Evolutionary conservation across 2,329 filamentous ascomycete species (phyloP).

Genomic region (Didymella keratinophila): DNA sequence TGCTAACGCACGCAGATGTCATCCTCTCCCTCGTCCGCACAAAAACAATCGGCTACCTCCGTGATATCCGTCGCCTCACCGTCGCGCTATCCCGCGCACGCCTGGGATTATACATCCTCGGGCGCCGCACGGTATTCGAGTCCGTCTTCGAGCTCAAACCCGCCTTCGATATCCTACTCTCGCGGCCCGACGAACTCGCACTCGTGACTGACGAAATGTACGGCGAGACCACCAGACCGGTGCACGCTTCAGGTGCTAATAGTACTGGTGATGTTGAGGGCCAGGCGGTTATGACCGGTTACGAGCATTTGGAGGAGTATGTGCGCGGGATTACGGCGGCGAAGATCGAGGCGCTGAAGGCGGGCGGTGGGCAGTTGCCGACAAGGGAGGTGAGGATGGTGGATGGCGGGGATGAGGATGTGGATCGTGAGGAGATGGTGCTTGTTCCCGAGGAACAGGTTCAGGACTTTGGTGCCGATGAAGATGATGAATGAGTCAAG

Average conservation of each 20-base stretch:
- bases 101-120: constrained; percentile 89
- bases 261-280: constrained; percentile 35
- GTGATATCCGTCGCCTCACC: constrained; percentile 90
- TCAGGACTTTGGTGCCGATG: constrained; percentile 2
- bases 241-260: constrained; percentile 29
- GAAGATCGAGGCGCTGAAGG: constrained; percentile 67
- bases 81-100: constrained; percentile 93
- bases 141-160: constrained; percentile 85
- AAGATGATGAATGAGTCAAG: constrained; percentile 8
- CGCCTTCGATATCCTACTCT: constrained; percentile 80
- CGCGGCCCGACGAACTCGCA: constrained; percentile 80
- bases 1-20: constrained; percentile 67
- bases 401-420: constrained; percentile 38
- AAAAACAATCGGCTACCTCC: constrained; percentile 86
- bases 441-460: constrained; percentile 28
- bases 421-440: constrained; percentile 44
- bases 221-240: constrained; percentile 65
- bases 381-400: constrained; percentile 50
- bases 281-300: constrained; percentile 78
- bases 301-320: constrained; percentile 95
- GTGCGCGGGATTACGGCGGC: constrained; percentile 94
- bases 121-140: constrained; percentile 87
- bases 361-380: constrained; percentile 44
- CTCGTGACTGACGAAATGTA: constrained; percentile 88
- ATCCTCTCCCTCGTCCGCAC: constrained; percentile 94